Percentiles rank a stretch among this genome's conserved stretches.
Evolutionary conservation across 2,329 filamentous ascomycete genomes (phyloP).

Genomic region (Curvularia spicifera): DNA sequence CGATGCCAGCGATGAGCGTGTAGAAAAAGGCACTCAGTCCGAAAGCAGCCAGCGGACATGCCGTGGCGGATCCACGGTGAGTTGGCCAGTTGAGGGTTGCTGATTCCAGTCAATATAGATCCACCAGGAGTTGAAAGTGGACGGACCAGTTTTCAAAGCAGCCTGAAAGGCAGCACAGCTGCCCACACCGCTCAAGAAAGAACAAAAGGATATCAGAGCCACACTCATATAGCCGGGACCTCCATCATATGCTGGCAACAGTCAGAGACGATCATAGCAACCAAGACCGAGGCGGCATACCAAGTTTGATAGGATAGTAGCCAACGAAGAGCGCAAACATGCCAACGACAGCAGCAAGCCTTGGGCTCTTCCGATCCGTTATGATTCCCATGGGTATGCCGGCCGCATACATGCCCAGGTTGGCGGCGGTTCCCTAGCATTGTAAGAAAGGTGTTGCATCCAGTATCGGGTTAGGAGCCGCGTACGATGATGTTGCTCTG

Average conservation of each 20-base stretch:
- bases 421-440: slow-evolving; percentile 67
- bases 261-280: slow-evolving; percentile 32
- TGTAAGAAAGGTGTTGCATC: slow-evolving; percentile 35
- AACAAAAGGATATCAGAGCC: slow-evolving; percentile 75
- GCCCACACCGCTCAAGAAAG: slow-evolving; percentile 84
- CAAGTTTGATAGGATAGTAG: slow-evolving; percentile 81
- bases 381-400: slow-evolving; percentile 90
- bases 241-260: slow-evolving; percentile 69
- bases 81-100: slow-evolving; percentile 91
- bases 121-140: background rate
- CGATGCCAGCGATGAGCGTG: slow-evolving; percentile 75
- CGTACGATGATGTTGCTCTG: slow-evolving; percentile 87
- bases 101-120: slow-evolving; percentile 10
- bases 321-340: slow-evolving; percentile 74
- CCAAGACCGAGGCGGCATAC: slow-evolving; percentile 41
- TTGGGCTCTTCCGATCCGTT: slow-evolving; percentile 81
- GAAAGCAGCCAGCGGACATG: slow-evolving; percentile 90
- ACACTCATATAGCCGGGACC: slow-evolving; percentile 66
- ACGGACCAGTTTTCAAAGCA: slow-evolving; percentile 74
- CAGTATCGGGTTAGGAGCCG: slow-evolving; percentile 7
- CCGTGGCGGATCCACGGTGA: slow-evolving; percentile 90
- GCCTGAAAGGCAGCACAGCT: slow-evolving; percentile 91
- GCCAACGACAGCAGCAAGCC: slow-evolving; percentile 78
- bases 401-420: slow-evolving; percentile 90
- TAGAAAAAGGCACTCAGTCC: slow-evolving; percentile 97